Base-by-base conservation (phyloP, 306 rosid species). In the Vigna unguiculata region DNA sequence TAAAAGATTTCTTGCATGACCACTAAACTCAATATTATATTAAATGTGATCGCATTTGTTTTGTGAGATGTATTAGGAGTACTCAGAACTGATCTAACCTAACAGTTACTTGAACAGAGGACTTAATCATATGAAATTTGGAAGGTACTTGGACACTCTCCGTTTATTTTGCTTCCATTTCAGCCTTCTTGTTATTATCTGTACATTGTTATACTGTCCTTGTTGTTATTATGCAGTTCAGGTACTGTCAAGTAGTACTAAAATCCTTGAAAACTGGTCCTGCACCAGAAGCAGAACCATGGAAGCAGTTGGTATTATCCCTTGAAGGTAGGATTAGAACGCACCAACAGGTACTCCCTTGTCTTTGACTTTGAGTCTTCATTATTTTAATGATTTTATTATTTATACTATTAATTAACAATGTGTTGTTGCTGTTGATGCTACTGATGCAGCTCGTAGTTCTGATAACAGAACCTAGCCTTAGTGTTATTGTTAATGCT, bases 261-360 rank as follows among this genome's bases (percentile, higher is more conserved):
- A 91, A 86, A 76, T 90, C 95, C 54, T 86, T 94, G 49, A 94
- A 89, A 88, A 91, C 93, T 77, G 91, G 96, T 10, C 91, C 96
- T 79, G 84, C 91, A 28, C 95, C 96, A 9, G 98, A 91, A 82
- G 91, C 83, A 60, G 98, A 94, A 87, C 86, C 78, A 1, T 94
- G 96, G 98, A 94, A 85, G 83, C 96, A 88, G 70, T 78, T 89
- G 69, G 87, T 84, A 57, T 76, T 28, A 71, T 90, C 97, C 72
- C 98, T 94, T 45, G 98, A 94, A 80, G 98, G 91, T 81, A 87
- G 98, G 85, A 90, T 91, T 64, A 86, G 84, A 87, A 85, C 92
- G 34, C 90, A 95, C 76, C 99, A 90, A 81, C 99, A 92, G 88
- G 99, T 92, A 62, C 43, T 46, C 75, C 49, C 74, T 78, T 51